Percentiles rank a stretch among this genome's conserved stretches.
Conservation (phyloP, 495 filamentous ascomycete species). For the Penicillium antarcticum region DNA sequence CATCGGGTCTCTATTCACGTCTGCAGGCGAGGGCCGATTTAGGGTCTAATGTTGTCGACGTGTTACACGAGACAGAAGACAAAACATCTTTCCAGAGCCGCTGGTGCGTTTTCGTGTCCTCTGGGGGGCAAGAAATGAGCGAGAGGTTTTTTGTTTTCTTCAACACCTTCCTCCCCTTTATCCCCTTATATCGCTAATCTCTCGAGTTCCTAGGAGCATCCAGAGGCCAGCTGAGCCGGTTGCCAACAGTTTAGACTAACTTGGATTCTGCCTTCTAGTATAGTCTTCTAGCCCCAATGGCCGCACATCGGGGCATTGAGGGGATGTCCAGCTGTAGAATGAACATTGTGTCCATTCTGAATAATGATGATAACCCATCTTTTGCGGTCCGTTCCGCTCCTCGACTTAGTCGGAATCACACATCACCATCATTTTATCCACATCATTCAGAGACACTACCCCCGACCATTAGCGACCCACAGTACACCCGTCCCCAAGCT, state of each 20-base stretch:
- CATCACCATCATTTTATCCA: slow-evolving; percentile 26
- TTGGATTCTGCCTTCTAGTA: slow-evolving; percentile 12
- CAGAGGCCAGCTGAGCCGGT: slow-evolving; percentile 6
- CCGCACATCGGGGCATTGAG: slow-evolving; percentile 12
- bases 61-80: slow-evolving; percentile 36
- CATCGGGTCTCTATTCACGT: slow-evolving; percentile 24
- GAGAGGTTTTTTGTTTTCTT: too few species aligned
- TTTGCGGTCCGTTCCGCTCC: slow-evolving; percentile 46
- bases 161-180: slow-evolving; percentile 1
- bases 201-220: slow-evolving; percentile 12
- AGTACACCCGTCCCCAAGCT: slow-evolving; percentile 20
- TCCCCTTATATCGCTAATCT: slow-evolving; percentile 4
- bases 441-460: slow-evolving; percentile 29
- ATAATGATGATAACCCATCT: slow-evolving; percentile 49
- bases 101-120: slow-evolving; percentile 29
- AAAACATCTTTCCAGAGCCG: slow-evolving; percentile 39
- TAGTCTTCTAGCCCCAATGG: slow-evolving; percentile 20
- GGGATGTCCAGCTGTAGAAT: slow-evolving; percentile 35
- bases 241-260: slow-evolving; percentile 12
- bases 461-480: slow-evolving; percentile 16
- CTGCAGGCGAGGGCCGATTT: slow-evolving; percentile 24
- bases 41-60: slow-evolving; percentile 32
- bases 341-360: slow-evolving; percentile 46
- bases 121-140: too few species aligned
- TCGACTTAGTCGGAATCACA: slow-evolving; percentile 28